A percentile compares a stretch with the other conserved stretches of the same genome.
Evolutionary conservation across 805 yeast species (phyloP).

Genomic region (Jamesozyma rosinii): DNA sequence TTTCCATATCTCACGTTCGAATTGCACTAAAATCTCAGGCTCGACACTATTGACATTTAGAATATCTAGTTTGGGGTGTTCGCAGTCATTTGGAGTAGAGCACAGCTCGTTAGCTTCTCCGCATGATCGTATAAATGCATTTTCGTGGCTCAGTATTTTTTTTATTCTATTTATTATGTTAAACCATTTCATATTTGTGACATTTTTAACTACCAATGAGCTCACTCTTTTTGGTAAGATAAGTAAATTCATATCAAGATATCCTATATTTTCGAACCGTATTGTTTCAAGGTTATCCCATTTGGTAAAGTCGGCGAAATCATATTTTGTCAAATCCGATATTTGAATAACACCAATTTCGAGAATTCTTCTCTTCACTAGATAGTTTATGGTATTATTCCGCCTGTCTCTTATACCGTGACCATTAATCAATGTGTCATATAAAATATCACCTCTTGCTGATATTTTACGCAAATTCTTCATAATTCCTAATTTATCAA

Average conservation of each 20-base stretch:
- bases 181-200: slow-evolving; percentile 22
- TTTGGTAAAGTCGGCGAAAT: slow-evolving; percentile 20
- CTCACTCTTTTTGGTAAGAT: slow-evolving; percentile 20
- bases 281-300: slow-evolving; percentile 24
- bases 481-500: slow-evolving; percentile 14
- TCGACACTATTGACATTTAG: slow-evolving; percentile 1
- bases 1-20: slow-evolving; percentile 10
- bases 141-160: not conserved
- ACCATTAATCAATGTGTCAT: slow-evolving; percentile 20
- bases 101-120: slow-evolving; percentile 1
- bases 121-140: not conserved
- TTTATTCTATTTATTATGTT: slow-evolving; percentile 1
- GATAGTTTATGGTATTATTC: slow-evolving; percentile 20
- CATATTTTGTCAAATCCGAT: slow-evolving; percentile 8
- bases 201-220: slow-evolving; percentile 11
- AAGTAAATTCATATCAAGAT: slow-evolving; percentile 20
- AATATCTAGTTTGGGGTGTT: slow-evolving; percentile 1
- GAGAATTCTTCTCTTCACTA: slow-evolving; percentile 16
- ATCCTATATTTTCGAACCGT: slow-evolving; percentile 9
- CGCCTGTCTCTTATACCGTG: slow-evolving; percentile 28
- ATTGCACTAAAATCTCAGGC: not conserved
- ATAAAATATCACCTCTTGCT: slow-evolving; percentile 16
- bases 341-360: slow-evolving; percentile 12
- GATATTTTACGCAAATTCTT: slow-evolving; percentile 13
- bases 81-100: not conserved